These are phyloP conservation scores for Geranium brycei DNA, from an alignment of 345 rosid genomes.

Conservation along the genomic window DNA sequence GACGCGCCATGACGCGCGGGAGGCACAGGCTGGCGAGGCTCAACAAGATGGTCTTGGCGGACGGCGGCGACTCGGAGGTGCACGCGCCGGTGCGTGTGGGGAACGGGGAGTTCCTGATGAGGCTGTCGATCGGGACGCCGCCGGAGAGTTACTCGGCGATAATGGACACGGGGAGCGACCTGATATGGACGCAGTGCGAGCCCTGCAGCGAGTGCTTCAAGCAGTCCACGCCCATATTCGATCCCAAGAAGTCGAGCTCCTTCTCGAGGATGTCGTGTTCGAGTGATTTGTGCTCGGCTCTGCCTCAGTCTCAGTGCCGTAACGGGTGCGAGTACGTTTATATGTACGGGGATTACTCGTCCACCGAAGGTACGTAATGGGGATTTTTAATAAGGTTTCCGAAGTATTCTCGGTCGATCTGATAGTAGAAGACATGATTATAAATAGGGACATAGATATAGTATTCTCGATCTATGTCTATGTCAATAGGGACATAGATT, in stretches of 20 bases:
- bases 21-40: too few relatives aligned
- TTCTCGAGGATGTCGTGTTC: conserved; percentile 50
- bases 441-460: too few relatives aligned
- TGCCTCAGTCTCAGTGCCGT: conserved; percentile 26
- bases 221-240: conserved; percentile 26
- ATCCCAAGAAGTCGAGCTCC: conserved; percentile 56
- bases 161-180: conserved; percentile 17
- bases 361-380: conserved; percentile 58
- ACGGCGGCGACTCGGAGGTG: too few relatives aligned
- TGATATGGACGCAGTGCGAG: conserved; percentile 27
- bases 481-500: too few relatives aligned
- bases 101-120: conserved; percentile 10
- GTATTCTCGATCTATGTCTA: too few relatives aligned
- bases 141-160: conserved; percentile 7
- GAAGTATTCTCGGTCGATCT: too few relatives aligned
- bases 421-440: too few relatives aligned
- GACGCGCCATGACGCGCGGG: too few relatives aligned
- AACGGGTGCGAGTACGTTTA: conserved; percentile 57
- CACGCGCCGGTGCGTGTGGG: background rate
- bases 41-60: too few relatives aligned
- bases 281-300: conserved; percentile 38
- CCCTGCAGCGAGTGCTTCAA: conserved; percentile 23
- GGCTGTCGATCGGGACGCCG: conserved; percentile 19
- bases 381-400: too few relatives aligned
- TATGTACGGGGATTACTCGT: conserved; percentile 75